These are phyloP conservation scores for Aspergillus niger DNA, from an alignment of 2,329 filamentous ascomycete species.

Conservation along the genomic window DNA sequence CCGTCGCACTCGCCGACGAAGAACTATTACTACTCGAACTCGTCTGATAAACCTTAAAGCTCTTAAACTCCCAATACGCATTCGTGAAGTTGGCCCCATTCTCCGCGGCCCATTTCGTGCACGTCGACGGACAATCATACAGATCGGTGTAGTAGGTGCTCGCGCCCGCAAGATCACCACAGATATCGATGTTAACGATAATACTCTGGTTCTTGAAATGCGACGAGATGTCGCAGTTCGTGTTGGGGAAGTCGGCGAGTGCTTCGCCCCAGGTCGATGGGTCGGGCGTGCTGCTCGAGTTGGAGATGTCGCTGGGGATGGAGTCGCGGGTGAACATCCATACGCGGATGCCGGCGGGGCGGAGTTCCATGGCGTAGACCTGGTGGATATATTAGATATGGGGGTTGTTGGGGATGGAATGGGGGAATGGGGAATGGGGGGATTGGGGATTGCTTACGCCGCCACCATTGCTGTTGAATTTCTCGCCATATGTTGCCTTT, in stretches of 20 bases:
- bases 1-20: background rate
- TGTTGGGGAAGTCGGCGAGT: conserved; percentile 66
- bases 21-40: background rate
- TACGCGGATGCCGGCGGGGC: conserved; percentile 61
- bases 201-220: conserved; percentile 69
- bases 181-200: conserved; percentile 67
- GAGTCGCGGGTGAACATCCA: conserved; percentile 60
- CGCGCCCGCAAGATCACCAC: conserved; percentile 56
- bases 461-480: conserved; percentile 58
- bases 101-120: conserved; percentile 59
- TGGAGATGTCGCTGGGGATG: conserved; percentile 57
- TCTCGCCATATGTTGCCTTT: conserved; percentile 51
- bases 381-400: conserved; percentile 7
- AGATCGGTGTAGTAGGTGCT: conserved; percentile 35
- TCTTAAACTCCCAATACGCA: conserved; percentile 67
- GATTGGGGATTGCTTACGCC: conserved; percentile 41
- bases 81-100: conserved; percentile 58
- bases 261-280: conserved; percentile 66
- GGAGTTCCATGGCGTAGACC: conserved; percentile 64
- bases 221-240: conserved; percentile 59
- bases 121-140: conserved; percentile 54
- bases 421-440: too few relatives aligned
- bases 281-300: conserved; percentile 52
- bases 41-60: conserved; percentile 60
- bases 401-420: background rate